Conservation (phyloP, 495 filamentous ascomycete species). For the Cercophora sp. region DNA sequence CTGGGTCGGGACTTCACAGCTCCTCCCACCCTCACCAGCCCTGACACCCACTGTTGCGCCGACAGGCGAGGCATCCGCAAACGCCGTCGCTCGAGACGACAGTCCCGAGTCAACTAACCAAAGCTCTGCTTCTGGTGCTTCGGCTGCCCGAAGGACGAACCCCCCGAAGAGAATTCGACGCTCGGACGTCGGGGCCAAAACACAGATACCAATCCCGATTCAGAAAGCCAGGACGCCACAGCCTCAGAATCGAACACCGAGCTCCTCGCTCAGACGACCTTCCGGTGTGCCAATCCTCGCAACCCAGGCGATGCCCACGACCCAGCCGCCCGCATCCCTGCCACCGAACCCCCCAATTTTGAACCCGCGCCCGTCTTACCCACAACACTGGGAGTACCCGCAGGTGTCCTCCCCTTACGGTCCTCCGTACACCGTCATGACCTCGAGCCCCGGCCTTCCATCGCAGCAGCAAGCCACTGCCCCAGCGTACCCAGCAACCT, state of each 20-base stretch:
- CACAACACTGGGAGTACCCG: constrained; percentile 9
- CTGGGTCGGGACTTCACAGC: constrained; percentile 20
- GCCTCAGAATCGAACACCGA: constrained; percentile 3
- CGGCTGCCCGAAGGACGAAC: constrained; percentile 1
- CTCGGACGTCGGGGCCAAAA: constrained; percentile 2
- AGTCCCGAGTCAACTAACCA: constrained; percentile 7
- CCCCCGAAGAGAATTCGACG: constrained; percentile 5
- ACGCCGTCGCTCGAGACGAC: constrained; percentile 1
- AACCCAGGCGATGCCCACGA: constrained; percentile 2
- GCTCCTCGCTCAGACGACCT: constrained; percentile 6
- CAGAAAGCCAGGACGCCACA: constrained; percentile 9
- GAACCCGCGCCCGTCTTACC: neutral
- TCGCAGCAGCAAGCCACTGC: constrained; percentile 2
- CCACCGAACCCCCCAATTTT: constrained; percentile 3
- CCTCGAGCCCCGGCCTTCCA: constrained; percentile 7
- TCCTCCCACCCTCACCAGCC: constrained; percentile 24
- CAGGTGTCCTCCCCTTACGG: constrained; percentile 7
- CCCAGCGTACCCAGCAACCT: neutral
- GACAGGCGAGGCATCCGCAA: neutral
- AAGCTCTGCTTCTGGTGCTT: neutral
- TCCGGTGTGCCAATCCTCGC: constrained; percentile 4
- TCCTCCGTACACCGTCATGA: constrained; percentile 1
- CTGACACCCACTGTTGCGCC: constrained; percentile 20
- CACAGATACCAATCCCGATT: constrained; percentile 4
- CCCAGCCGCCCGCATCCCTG: neutral